Percentiles rank a stretch among this genome's conserved stretches.
These are phyloP conservation scores for Harringtonia lauricola DNA, from an alignment of 2,329 filamentous ascomycete species.

Conservation along the genomic window DNA sequence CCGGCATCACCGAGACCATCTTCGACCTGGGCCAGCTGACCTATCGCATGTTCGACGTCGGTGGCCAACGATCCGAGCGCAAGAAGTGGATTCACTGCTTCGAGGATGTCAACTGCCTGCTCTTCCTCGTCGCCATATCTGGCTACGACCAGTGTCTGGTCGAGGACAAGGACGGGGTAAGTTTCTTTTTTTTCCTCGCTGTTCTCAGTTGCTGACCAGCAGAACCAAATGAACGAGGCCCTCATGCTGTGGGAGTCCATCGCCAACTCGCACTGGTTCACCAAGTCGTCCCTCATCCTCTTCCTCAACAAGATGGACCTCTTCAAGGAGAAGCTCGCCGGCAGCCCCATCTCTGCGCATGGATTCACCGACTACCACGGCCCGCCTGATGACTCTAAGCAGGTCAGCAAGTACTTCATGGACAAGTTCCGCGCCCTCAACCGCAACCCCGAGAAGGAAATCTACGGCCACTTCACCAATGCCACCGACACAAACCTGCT, in stretches of 20 bases:
- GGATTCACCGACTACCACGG: constrained; percentile 72
- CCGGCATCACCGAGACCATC: constrained; percentile 89
- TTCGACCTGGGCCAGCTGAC: constrained; percentile 88
- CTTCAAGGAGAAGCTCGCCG: constrained; percentile 64
- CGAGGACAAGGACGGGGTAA: constrained; percentile 89
- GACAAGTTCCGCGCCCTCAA: constrained; percentile 72
- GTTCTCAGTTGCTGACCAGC: constrained; percentile 10
- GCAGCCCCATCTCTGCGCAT: constrained; percentile 61
- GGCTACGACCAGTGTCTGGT: constrained; percentile 95
- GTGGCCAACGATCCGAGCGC: constrained; percentile 81
- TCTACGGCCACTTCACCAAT: constrained; percentile 52
- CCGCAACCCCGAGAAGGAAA: constrained; percentile 52
- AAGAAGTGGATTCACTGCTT: constrained; percentile 99
- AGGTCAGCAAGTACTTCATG: constrained; percentile 70
- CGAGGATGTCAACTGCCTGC: constrained; percentile 81
- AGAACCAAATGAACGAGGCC: constrained; percentile 90
- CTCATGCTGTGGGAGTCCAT: constrained; percentile 81
- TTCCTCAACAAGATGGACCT: constrained; percentile 85
- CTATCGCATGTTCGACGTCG: constrained; percentile 95
- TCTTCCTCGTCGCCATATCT: constrained; percentile 91
- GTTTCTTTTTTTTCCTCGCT: constrained; percentile 18
- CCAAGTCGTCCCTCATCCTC: constrained; percentile 68
- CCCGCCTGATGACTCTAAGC: constrained; percentile 58
- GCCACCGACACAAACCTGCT: constrained; percentile 61
- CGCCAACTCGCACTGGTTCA: constrained; percentile 79